These are phyloP conservation scores for Marchantia paleacea DNA, from an alignment of 225 moss, liverwort and hornwort species.

Conservation along the genomic window DNA sequence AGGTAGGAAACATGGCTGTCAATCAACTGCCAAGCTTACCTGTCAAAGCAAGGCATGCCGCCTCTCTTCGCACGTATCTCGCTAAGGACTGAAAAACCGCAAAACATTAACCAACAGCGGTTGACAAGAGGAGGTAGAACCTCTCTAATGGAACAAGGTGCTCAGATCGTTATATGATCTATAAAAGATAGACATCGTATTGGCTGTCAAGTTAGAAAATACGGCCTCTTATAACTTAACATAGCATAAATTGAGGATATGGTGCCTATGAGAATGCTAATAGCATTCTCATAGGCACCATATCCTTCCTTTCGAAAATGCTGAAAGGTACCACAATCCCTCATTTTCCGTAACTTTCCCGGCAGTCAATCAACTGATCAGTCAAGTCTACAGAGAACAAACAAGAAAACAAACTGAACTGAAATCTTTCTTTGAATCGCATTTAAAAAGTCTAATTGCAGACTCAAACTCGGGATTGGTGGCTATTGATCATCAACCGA, in stretches of 20 bases:
- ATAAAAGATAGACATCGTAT: too few relatives aligned
- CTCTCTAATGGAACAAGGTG: too few relatives aligned
- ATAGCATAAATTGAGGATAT: too few relatives aligned
- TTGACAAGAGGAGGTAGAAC: too few relatives aligned
- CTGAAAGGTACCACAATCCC: neutral
- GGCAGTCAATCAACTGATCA: neutral
- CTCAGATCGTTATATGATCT: too few relatives aligned
- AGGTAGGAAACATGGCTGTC: neutral
- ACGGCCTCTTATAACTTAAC: too few relatives aligned
- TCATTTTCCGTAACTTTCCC: neutral
- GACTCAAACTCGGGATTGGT: neutral
- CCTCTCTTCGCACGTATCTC: conserved; percentile 76
- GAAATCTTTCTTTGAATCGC: neutral
- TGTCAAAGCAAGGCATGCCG: conserved; percentile 79
- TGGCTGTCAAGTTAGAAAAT: too few relatives aligned
- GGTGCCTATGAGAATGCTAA: too few relatives aligned
- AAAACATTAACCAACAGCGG: neutral
- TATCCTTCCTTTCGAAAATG: neutral
- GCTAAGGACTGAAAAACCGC: conserved; percentile 60
- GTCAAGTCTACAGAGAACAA: neutral
- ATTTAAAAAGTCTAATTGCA: neutral
- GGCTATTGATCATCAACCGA: neutral
- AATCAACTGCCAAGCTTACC: conserved; percentile 34
- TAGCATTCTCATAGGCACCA: too few relatives aligned
- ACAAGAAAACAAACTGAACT: neutral